Percentiles rank a stretch among this genome's conserved stretches.
phyloP scores from a whole-genome alignment of 495 filamentous ascomycete species.

The Annulohypoxylon moriforme region DNA sequence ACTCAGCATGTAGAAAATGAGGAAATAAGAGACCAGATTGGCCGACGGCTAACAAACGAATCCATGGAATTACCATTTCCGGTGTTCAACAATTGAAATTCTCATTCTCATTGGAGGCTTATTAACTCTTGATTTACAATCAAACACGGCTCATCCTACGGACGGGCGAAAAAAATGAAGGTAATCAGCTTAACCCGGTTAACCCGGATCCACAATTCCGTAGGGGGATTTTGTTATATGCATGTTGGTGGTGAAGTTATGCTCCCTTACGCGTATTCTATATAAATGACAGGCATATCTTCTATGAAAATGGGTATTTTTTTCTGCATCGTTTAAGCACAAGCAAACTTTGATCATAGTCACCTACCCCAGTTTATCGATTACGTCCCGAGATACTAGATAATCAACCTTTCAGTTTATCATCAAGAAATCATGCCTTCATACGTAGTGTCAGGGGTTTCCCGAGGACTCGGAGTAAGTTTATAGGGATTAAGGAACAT shows the following conservation, averaged over 20 bases:
- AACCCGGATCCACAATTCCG: too few species aligned
- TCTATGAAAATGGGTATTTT: neutral
- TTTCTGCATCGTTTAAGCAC: too few species aligned
- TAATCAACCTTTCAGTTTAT: neutral
- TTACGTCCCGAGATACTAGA: neutral
- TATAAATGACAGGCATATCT: neutral
- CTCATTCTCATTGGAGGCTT: constrained; percentile 13
- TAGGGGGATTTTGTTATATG: too few species aligned
- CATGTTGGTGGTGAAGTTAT: too few species aligned
- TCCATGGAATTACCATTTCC: neutral
- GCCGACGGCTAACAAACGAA: neutral
- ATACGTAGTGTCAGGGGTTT: constrained; percentile 50
- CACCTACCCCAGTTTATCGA: neutral
- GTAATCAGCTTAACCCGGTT: neutral
- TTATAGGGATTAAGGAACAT: neutral
- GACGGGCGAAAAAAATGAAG: constrained; percentile 18
- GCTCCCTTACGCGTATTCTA: too few species aligned
- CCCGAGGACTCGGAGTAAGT: constrained; percentile 51
- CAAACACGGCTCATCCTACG: neutral
- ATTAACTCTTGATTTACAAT: constrained; percentile 30
- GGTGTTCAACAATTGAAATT: neutral
- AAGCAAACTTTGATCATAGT: too few species aligned
- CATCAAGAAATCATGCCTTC: constrained; percentile 45
- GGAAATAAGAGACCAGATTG: too few species aligned
- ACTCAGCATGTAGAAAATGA: too few species aligned